Evolutionary conservation across 345 rosid genomes (phyloP).

Genomic region (Bruguiera gymnorhiza): DNA sequence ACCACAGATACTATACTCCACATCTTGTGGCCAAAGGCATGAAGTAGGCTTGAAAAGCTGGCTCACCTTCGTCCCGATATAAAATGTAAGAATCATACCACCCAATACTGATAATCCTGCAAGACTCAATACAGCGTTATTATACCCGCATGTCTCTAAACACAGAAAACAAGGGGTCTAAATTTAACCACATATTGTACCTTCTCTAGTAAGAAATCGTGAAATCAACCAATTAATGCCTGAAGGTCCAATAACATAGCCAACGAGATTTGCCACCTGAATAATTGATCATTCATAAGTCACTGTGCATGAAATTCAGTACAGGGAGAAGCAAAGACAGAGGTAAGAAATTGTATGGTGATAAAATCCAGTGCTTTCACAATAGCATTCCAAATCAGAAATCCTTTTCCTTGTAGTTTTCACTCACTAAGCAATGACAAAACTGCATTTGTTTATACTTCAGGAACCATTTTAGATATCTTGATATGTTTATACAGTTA

Average conservation of each 20-base stretch:
- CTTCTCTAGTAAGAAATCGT: slow-evolving; percentile 61
- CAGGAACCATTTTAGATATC: too few relatives aligned
- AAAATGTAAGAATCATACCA: slow-evolving; percentile 62
- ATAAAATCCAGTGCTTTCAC: too few relatives aligned
- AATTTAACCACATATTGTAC: slow-evolving; percentile 25
- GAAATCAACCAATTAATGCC: slow-evolving; percentile 70
- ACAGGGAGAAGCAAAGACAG: too few relatives aligned
- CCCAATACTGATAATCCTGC: slow-evolving; percentile 62
- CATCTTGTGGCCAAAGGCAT: background rate
- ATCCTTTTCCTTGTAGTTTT: too few relatives aligned
- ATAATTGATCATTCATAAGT: slow-evolving; percentile 9
- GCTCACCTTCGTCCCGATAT: slow-evolving; percentile 75
- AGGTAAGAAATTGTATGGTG: background rate
- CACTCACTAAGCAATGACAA: too few relatives aligned
- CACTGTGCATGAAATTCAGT: background rate
- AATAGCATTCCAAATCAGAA: too few relatives aligned
- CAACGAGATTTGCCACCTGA: slow-evolving; percentile 91
- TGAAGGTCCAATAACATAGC: slow-evolving; percentile 86
- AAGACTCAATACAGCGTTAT: slow-evolving; percentile 13
- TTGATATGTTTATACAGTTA: too few relatives aligned
- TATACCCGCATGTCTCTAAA: too few relatives aligned
- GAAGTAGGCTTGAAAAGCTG: background rate
- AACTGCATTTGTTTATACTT: too few relatives aligned
- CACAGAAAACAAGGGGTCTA: too few relatives aligned
- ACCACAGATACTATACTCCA: background rate